These are phyloP conservation scores for Amylostereum chailletii DNA, from an alignment of 1,284 basidiomycete species.

Conservation along the genomic window DNA sequence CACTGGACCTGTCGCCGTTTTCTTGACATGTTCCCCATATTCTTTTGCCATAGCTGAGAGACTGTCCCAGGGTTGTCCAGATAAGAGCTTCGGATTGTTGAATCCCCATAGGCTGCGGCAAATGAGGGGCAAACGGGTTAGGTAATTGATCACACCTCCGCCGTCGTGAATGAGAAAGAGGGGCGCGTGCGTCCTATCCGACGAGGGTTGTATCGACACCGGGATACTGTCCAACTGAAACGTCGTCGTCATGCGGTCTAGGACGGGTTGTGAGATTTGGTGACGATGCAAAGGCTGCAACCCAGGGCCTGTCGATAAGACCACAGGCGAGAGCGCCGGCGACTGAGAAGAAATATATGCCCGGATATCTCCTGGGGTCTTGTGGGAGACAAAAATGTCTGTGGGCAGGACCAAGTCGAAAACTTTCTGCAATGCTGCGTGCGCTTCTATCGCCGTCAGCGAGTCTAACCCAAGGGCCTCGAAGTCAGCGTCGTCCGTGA, in stretches of 20 bases:
- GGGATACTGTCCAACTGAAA: constrained; percentile 22
- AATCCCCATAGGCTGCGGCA: constrained; percentile 51
- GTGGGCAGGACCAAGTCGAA: constrained; percentile 15
- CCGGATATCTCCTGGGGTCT: constrained; percentile 13
- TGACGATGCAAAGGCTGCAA: background rate
- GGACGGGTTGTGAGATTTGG: background rate
- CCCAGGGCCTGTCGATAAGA: too few relatives aligned
- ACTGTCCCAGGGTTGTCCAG: constrained; percentile 34
- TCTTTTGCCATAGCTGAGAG: constrained; percentile 43
- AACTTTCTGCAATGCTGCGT: constrained; percentile 33
- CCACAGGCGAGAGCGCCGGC: too few relatives aligned
- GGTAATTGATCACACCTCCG: constrained; percentile 49
- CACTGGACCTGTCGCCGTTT: constrained; percentile 25
- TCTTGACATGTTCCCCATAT: constrained; percentile 36
- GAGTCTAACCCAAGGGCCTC: constrained; percentile 50
- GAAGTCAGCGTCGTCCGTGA: constrained; percentile 36
- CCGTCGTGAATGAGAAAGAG: constrained; percentile 67
- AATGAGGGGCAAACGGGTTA: constrained; percentile 37
- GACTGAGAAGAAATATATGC: too few relatives aligned
- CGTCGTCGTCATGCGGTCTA: background rate
- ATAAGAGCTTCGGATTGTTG: constrained; percentile 42
- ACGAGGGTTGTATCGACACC: constrained; percentile 29
- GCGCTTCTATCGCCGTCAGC: constrained; percentile 51
- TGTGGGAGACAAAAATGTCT: constrained; percentile 27
- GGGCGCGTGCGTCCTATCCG: constrained; percentile 22